phyloP scores from a whole-genome alignment of 345 rosid genomes.

The Salix viminalis region DNA sequence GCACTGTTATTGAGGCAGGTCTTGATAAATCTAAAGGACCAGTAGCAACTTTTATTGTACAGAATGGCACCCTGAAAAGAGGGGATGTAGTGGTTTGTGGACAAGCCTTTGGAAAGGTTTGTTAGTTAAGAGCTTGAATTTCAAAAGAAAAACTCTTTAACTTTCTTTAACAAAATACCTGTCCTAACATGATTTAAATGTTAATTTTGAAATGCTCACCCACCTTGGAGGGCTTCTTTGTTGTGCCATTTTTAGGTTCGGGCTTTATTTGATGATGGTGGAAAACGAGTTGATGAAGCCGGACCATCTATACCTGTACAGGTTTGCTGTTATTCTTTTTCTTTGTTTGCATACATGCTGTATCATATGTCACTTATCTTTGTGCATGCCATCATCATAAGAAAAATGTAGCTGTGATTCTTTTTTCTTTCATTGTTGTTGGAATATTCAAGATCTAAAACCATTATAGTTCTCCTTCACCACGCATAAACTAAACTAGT shows the following conservation, averaged over 20 bases:
- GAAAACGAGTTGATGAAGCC: slow-evolving; percentile 74
- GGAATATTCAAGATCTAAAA: not conserved
- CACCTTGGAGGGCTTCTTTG: slow-evolving; percentile 8
- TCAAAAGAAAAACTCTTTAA: not conserved
- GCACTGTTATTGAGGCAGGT: slow-evolving; percentile 90
- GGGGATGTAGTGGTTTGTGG: slow-evolving; percentile 95
- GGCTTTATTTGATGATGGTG: slow-evolving; percentile 82
- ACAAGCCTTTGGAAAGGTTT: slow-evolving; percentile 95
- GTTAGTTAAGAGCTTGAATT: slow-evolving; percentile 14
- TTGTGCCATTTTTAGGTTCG: slow-evolving; percentile 55
- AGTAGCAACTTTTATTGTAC: slow-evolving; percentile 83
- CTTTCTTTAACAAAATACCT: slow-evolving; percentile 4
- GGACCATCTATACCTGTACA: slow-evolving; percentile 94
- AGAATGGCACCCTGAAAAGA: slow-evolving; percentile 87
- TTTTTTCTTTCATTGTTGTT: not conserved
- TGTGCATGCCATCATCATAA: not conserved
- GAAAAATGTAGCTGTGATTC: not conserved
- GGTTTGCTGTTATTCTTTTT: slow-evolving; percentile 43
- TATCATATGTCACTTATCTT: not conserved
- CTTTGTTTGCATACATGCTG: not conserved
- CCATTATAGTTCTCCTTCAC: not conserved
- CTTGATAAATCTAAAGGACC: slow-evolving; percentile 92
- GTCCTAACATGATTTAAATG: slow-evolving; percentile 4
- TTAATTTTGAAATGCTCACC: slow-evolving; percentile 2
- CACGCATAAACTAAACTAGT: not conserved